Evolutionary conservation across 805 yeast species (phyloP).

Genomic region (Kodamaea nitidulidarum): DNA sequence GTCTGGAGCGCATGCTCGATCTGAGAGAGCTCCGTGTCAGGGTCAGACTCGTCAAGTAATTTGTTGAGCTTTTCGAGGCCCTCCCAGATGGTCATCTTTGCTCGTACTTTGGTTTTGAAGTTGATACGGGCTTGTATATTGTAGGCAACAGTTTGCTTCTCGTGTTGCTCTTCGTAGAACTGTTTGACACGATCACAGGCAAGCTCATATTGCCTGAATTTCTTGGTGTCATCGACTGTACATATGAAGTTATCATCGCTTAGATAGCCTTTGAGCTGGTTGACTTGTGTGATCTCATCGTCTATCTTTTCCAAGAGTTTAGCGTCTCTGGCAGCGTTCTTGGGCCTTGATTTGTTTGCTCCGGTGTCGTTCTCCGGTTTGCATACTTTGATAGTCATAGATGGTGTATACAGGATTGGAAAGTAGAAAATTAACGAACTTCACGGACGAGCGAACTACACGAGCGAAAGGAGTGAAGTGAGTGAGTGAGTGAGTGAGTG

Average conservation of each 20-base stretch:
- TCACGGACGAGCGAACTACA: too few species aligned
- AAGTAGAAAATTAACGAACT: too few species aligned
- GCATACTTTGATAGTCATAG: too few species aligned
- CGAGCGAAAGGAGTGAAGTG: too few species aligned
- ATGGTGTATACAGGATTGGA: too few species aligned
- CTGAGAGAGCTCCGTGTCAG: slow-evolving; percentile 70
- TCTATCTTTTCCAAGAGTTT: slow-evolving; percentile 16
- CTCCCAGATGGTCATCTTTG: slow-evolving; percentile 69
- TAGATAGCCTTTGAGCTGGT: slow-evolving; percentile 13
- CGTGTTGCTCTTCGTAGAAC: slow-evolving; percentile 67
- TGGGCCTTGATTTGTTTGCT: too few species aligned
- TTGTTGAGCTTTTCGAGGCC: slow-evolving; percentile 59
- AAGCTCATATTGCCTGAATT: slow-evolving; percentile 62
- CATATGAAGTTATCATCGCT: not conserved
- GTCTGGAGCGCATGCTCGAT: slow-evolving; percentile 75
- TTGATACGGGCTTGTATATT: slow-evolving; percentile 68
- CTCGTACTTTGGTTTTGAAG: slow-evolving; percentile 64
- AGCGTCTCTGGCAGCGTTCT: slow-evolving; percentile 1
- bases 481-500: too few species aligned
- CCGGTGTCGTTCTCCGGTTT: too few species aligned
- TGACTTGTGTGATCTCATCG: slow-evolving; percentile 18
- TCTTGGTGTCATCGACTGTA: slow-evolving; percentile 24
- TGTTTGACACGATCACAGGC: slow-evolving; percentile 65
- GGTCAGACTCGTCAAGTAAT: slow-evolving; percentile 67
- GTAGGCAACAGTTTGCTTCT: slow-evolving; percentile 66